A percentile compares a stretch with the other conserved stretches of the same genome.
Conservation (phyloP, 2,329 filamentous ascomycete genomes). For the Phaeosphaeriaceae sp. region DNA sequence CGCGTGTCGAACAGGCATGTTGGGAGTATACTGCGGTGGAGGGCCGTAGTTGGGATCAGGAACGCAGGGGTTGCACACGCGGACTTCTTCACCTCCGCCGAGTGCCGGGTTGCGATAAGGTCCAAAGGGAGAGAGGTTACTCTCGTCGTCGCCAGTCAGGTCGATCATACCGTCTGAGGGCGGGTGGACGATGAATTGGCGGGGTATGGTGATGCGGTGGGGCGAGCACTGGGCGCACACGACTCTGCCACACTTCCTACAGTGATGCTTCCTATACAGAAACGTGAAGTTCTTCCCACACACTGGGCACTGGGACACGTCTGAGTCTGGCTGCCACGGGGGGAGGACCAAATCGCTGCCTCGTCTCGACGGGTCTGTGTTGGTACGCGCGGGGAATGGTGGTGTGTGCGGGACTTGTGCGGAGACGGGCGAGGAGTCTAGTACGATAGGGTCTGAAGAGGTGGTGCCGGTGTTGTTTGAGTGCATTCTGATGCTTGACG, state of each 20-base stretch:
- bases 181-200: constrained; percentile 89
- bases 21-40: constrained; percentile 58
- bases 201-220: constrained; percentile 91
- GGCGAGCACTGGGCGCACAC: constrained; percentile 91
- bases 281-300: constrained; percentile 82
- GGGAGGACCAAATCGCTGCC: constrained; percentile 67
- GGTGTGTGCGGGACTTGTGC: constrained; percentile 16
- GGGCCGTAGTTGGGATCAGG: constrained; percentile 72
- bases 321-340: constrained; percentile 86
- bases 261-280: constrained; percentile 91
- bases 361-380: constrained; percentile 21
- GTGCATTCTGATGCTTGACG: constrained; percentile 35
- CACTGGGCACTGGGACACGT: constrained; percentile 84
- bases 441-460: constrained; percentile 30
- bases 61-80: constrained; percentile 76
- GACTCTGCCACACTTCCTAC: constrained; percentile 93
- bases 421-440: constrained; percentile 28
- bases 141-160: constrained; percentile 52
- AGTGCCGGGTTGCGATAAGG: constrained; percentile 58
- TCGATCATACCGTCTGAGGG: constrained; percentile 52
- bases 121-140: constrained; percentile 35
- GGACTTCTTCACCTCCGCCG: constrained; percentile 72
- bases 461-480: constrained; percentile 20
- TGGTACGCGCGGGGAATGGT: constrained; percentile 18
- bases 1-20: constrained; percentile 8